phyloP scores from a whole-genome alignment of 2,329 filamentous ascomycete genomes.

The Stemphylium lycopersici region DNA sequence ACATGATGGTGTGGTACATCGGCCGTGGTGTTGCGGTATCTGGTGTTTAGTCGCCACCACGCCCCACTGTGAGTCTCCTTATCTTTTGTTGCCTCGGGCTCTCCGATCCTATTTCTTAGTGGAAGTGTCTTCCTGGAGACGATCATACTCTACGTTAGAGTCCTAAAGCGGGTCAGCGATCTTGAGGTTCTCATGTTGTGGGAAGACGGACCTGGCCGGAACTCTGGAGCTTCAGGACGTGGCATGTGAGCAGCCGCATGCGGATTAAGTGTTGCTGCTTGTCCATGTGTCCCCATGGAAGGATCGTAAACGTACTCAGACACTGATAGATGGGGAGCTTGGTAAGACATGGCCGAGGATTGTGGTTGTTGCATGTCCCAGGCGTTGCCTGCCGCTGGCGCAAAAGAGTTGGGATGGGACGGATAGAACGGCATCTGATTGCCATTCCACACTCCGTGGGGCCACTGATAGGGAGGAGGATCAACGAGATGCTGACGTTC shows the following conservation, averaged over 20 bases:
- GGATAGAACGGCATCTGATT: background rate
- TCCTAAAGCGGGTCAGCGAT: background rate
- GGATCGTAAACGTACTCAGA: background rate
- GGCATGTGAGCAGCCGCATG: background rate
- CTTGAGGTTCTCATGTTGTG: background rate
- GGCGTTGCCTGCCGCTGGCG: background rate
- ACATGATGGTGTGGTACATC: too few species aligned
- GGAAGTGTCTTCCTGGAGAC: background rate
- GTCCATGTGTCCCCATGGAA: background rate
- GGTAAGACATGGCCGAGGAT: background rate
- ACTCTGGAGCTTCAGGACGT: background rate
- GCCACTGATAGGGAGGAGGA: too few species aligned
- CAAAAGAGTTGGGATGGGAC: background rate
- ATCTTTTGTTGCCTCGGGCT: background rate
- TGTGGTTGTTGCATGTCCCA: background rate
- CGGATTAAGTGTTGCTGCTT: background rate
- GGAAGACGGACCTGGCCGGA: slow-evolving; percentile 1
- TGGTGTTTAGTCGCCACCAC: background rate
- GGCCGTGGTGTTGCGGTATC: too few species aligned
- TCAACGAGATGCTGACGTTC: background rate
- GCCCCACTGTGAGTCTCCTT: background rate
- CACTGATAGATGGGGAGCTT: background rate
- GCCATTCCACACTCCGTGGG: background rate
- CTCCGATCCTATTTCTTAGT: background rate
- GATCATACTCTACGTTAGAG: background rate